Conservation (phyloP, 2,329 filamentous ascomycete species). For the Chalaropsis thielavioides region DNA sequence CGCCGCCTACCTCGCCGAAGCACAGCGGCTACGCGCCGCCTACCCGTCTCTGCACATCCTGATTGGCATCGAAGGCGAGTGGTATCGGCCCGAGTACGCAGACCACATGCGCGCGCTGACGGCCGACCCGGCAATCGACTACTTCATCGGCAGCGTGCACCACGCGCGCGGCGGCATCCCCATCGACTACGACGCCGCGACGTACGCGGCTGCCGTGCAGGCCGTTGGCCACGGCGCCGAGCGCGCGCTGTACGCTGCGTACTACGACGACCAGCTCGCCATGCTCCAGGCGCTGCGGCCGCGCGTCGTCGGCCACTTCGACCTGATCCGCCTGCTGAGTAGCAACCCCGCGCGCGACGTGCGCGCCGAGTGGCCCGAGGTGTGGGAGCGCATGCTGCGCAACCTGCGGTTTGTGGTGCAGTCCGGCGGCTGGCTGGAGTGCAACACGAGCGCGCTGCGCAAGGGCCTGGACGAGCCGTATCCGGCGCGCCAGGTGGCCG, state of each 20-base stretch:
- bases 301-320: conserved; percentile 80
- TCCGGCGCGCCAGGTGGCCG: conserved; percentile 62
- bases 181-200: conserved; percentile 66
- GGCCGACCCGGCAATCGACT: conserved; percentile 54
- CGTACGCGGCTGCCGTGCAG: conserved; percentile 51
- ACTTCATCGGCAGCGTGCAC: conserved; percentile 87
- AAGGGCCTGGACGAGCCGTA: conserved; percentile 90
- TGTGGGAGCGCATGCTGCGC: conserved; percentile 60
- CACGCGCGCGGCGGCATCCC: conserved; percentile 71
- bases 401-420: conserved; percentile 57
- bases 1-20: conserved; percentile 61
- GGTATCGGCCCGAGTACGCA: conserved; percentile 57
- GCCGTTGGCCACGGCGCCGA: conserved; percentile 38
- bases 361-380: conserved; percentile 35
- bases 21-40: conserved; percentile 51
- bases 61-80: conserved; percentile 87
- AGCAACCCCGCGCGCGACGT: conserved; percentile 50
- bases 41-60: conserved; percentile 66
- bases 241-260: conserved; percentile 60
- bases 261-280: conserved; percentile 74
- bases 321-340: conserved; percentile 72
- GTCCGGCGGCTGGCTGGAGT: conserved; percentile 74
- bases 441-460: conserved; percentile 73
- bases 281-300: conserved; percentile 64
- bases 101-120: conserved; percentile 46